Percentiles rank a stretch among this genome's conserved stretches.
These are phyloP conservation scores for Kalmanozyma brasiliensis DNA, from an alignment of 1,284 basidiomycete genomes.

Conservation along the genomic window DNA sequence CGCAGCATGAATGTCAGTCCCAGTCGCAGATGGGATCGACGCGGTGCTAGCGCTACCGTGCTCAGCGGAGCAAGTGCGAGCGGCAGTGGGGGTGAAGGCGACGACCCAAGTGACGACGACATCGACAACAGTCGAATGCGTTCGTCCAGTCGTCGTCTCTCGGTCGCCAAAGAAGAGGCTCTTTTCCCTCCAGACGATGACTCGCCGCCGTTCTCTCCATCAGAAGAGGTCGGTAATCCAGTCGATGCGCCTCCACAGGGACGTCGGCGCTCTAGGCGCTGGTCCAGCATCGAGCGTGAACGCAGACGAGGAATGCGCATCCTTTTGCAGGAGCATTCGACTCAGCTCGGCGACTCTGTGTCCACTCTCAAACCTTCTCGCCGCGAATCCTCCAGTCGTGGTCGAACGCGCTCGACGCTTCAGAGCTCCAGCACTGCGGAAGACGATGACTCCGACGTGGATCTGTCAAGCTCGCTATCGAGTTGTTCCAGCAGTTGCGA, in stretches of 20 bases:
- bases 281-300: constrained; percentile 52
- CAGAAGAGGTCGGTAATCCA: constrained; percentile 7
- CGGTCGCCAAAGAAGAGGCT: constrained; percentile 26
- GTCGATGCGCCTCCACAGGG: constrained; percentile 1
- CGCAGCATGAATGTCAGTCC: constrained; percentile 52
- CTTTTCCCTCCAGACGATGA: constrained; percentile 50
- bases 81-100: constrained; percentile 40
- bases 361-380: background rate
- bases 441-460: constrained; percentile 31
- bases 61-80: constrained; percentile 45
- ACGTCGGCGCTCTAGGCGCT: constrained; percentile 22
- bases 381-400: constrained; percentile 1
- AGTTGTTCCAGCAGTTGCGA: constrained; percentile 44
- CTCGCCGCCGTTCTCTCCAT: constrained; percentile 21
- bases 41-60: constrained; percentile 49
- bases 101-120: constrained; percentile 32
- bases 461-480: constrained; percentile 21
- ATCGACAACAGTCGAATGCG: background rate
- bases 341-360: background rate
- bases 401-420: constrained; percentile 8
- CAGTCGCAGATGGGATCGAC: constrained; percentile 50
- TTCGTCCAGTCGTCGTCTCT: constrained; percentile 16
- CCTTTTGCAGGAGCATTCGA: constrained; percentile 24
- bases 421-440: constrained; percentile 2
- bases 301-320: constrained; percentile 48